Evolutionary conservation across 75 land plant genomes (phyloP), one percentile per base, ranked within the genome.

Genomic region (Ceratopteris richardii): DNA sequence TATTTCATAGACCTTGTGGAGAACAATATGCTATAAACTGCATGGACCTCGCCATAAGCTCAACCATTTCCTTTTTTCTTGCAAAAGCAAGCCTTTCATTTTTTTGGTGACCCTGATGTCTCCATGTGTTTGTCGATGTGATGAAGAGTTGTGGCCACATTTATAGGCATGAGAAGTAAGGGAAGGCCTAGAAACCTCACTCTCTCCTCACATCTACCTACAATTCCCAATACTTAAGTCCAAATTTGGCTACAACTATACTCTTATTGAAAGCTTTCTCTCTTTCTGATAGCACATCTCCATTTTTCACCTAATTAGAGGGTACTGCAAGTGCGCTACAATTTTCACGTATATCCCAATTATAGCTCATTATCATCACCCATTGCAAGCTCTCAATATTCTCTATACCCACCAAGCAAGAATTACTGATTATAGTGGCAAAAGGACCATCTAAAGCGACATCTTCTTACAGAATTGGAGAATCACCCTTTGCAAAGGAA

Each of bases 61-160:
- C 73, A 9, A 69, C 76, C 95, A 88, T 88, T 52, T 85, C 90
- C 54, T 76, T 73, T 30, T 78, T 85, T n/a, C 98, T 80, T 14
- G 95, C 86, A 67, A 88, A 88, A 7, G 77, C 72, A 56, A 93
- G 72, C 55, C 96, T 72, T 7, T 65, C 77, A 25, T 73, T 62
- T 62, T 58, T 77, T 44, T 57, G n/a, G 40, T 90, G 83, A 69
- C 1, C 70, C 75, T 3, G 73, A 80, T 43, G 72, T 77, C 29
- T 88, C 98, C 98, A 93, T 89, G 57, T 89, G 93, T 73, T 93
- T 93, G 18, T 95, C 98, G 37, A 93, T 83, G 40, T 95, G 63
- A 44, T 93, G 98, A 50, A 93, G 80, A 2, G 96, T 80, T 24
- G 98, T 92, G 39, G 95, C 83, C 28, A 77, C 69, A 51, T 92